A percentile compares a stretch with the other conserved stretches of the same genome.
These are phyloP conservation scores for Ceratocystis diversiconidia DNA, from an alignment of 2,329 filamentous ascomycete genomes.

Conservation along the genomic window DNA sequence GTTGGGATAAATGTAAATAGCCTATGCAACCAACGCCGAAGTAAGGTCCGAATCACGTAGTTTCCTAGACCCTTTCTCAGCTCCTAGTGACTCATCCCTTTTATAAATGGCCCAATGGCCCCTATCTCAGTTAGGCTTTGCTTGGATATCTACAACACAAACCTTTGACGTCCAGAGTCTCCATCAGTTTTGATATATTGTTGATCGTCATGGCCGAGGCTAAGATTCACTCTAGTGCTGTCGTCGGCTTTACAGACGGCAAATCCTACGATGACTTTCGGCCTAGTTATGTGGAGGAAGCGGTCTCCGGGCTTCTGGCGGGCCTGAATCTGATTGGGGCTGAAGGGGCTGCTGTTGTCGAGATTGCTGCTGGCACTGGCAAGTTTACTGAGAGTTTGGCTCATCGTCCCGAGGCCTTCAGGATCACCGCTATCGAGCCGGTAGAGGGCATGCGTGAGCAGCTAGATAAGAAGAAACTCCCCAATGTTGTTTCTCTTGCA, in stretches of 20 bases:
- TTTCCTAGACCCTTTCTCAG: neutral
- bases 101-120: neutral
- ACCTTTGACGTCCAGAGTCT: neutral
- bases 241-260: slow-evolving; percentile 51
- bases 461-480: slow-evolving; percentile 43
- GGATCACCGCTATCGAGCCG: slow-evolving; percentile 50
- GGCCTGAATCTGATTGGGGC: slow-evolving; percentile 37
- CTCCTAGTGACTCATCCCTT: too few relatives aligned
- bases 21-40: neutral
- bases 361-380: slow-evolving; percentile 55
- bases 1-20: neutral
- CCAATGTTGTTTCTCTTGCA: slow-evolving; percentile 38
- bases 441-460: slow-evolving; percentile 49
- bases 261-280: slow-evolving; percentile 51
- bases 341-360: slow-evolving; percentile 38
- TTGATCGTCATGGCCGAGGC: slow-evolving; percentile 20
- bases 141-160: neutral
- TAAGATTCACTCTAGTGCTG: slow-evolving; percentile 38
- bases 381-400: slow-evolving; percentile 55
- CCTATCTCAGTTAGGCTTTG: neutral
- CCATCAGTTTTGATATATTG: neutral
- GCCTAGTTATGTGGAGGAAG: slow-evolving; percentile 48
- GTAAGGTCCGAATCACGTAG: neutral
- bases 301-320: slow-evolving; percentile 43
- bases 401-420: slow-evolving; percentile 41